Conservation (phyloP, 2,329 filamentous ascomycete genomes). For the Ophiostoma sp. region DNA sequence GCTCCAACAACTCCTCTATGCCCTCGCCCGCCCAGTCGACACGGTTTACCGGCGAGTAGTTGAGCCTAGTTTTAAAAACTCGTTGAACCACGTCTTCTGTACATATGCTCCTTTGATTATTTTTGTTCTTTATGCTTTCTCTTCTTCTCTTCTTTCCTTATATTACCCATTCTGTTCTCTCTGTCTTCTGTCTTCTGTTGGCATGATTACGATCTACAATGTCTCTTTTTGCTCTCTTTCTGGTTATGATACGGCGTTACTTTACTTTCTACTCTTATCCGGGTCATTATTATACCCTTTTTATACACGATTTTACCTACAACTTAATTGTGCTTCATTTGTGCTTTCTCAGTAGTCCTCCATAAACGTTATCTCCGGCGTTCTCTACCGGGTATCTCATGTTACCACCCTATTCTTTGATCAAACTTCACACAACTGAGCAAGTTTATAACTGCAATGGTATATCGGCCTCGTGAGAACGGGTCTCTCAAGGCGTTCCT, state of each 20-base stretch:
- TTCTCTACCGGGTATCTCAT: neutral
- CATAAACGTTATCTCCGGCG: neutral
- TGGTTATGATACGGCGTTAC: slow-evolving; percentile 12
- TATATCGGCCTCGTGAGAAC: slow-evolving; percentile 21
- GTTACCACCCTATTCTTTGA: neutral
- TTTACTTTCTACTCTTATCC: neutral
- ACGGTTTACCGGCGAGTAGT: slow-evolving; percentile 21
- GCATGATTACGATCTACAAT: slow-evolving; percentile 6
- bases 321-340: neutral
- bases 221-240: neutral
- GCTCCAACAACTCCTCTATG: neutral
- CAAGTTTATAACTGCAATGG: slow-evolving; percentile 2
- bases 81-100: neutral
- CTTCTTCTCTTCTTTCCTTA: neutral
- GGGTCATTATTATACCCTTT: neutral
- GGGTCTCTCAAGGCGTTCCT: neutral
- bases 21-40: slow-evolving; percentile 13
- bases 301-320: neutral
- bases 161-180: neutral
- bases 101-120: no score
- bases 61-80: slow-evolving; percentile 11
- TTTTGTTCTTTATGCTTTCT: neutral
- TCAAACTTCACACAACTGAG: neutral
- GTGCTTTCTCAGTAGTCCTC: neutral
- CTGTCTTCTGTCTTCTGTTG: neutral